phyloP scores from a whole-genome alignment of 345 rosid species.

The Heritiera fomes region DNA sequence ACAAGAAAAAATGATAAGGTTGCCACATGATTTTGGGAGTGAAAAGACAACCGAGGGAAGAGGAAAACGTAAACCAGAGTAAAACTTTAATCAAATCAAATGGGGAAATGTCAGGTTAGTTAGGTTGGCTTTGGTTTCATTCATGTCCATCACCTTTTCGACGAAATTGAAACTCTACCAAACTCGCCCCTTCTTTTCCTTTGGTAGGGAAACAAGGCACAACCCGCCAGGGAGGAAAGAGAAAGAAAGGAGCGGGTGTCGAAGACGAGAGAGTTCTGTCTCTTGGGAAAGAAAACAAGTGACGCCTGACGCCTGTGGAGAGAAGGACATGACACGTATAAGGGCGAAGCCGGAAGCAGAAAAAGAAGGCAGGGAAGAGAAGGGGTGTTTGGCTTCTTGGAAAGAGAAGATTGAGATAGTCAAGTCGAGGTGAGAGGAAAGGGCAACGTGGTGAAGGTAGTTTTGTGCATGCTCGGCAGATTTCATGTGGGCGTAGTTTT shows the following conservation, averaged over 20 bases:
- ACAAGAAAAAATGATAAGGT: not conserved
- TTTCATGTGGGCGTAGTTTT: not conserved
- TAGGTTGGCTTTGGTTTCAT: not conserved
- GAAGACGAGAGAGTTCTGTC: not conserved
- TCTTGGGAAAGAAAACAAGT: not conserved
- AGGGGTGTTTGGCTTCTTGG: not conserved
- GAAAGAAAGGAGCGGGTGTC: not conserved
- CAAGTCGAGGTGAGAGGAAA: not conserved
- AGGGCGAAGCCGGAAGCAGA: not conserved
- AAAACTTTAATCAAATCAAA: not conserved
- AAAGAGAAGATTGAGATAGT: too few relatives aligned
- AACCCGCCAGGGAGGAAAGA: not conserved
- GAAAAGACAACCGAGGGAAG: not conserved
- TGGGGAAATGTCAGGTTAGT: not conserved
- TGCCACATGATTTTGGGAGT: constrained; percentile 16
- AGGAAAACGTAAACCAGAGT: not conserved
- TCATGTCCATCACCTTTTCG: not conserved
- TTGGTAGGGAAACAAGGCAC: not conserved
- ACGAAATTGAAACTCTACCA: not conserved
- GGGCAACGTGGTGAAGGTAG: not conserved
- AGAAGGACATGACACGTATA: not conserved
- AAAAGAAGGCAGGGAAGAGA: not conserved
- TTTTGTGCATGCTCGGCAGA: not conserved
- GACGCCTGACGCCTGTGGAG: constrained; percentile 15
- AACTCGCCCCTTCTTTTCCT: not conserved